Conservation (phyloP, 164 flowering plant genomes). For the Annona squamosa region DNA sequence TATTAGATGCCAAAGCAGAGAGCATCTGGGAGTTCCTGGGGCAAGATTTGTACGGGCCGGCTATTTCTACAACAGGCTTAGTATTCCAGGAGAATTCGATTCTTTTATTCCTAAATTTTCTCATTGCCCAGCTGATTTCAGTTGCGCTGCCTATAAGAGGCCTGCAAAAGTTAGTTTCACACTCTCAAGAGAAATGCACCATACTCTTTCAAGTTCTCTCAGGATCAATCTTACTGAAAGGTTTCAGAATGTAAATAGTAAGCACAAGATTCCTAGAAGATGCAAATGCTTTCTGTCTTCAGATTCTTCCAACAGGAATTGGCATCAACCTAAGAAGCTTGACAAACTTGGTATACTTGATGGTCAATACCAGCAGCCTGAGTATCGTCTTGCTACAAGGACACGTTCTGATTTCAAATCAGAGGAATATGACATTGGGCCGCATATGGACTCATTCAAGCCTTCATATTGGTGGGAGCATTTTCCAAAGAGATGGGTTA, state of each 20-base stretch:
- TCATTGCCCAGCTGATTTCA: conserved; percentile 16
- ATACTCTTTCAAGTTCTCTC: conserved; percentile 19
- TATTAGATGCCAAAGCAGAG: conserved; percentile 22
- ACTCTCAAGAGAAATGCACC: conserved; percentile 13
- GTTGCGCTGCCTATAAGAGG: conserved; percentile 18
- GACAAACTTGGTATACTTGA: conserved; percentile 25
- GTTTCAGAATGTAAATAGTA: conserved; percentile 9
- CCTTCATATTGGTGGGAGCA: conserved; percentile 60
- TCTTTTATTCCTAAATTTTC: conserved; percentile 18
- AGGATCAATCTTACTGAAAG: conserved; percentile 12
- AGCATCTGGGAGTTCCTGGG: conserved; percentile 18
- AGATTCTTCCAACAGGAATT: conserved; percentile 18
- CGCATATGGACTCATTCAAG: conserved; percentile 33
- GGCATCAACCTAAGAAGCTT: conserved; percentile 26
- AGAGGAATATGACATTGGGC: conserved; percentile 57
- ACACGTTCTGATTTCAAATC: conserved; percentile 57
- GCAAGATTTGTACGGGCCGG: conserved; percentile 21
- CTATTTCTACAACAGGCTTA: conserved; percentile 19
- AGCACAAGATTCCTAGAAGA: conserved; percentile 24
- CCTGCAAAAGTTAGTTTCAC: conserved; percentile 11
- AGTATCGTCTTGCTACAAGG: conserved; percentile 28
- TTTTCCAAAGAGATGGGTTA: conserved; percentile 93
- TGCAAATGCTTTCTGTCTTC: conserved; percentile 30
- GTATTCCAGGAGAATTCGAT: conserved; percentile 13
- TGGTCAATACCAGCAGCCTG: conserved; percentile 19